Base-by-base conservation (phyloP, 805 yeast genomes). In the Pichia exigua region DNA sequence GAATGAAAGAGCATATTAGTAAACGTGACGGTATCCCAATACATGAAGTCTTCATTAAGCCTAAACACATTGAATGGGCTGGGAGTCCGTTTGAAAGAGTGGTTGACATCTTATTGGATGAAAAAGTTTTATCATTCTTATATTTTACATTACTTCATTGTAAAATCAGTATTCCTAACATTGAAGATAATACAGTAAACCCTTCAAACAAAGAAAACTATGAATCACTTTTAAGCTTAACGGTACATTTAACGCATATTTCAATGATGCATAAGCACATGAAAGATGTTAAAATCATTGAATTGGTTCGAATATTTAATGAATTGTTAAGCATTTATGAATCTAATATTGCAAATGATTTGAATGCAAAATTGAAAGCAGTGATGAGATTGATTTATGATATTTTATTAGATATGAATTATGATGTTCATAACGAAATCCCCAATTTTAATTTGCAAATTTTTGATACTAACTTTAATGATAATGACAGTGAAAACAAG, bases 171-270 rank as follows among this genome's bases (percentile, higher is more conserved):
- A 27, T 50, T 10, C 20, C 39, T n/a, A 9, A 12, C 6, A 30
- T 26, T 11, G 45, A 43, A 5, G 49, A 28, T 17, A 44, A 28
- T 7, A 30, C 42, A 5, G 74, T 75, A 27, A 54, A 42, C 18
- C n/a, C 12, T 18, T 13, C 22, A 9, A 4, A 40, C 4, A 52
- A 46, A 24, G 50, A 45, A 22, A 43, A 46, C 11, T 41, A 50
- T 18, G 96, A 88, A 18, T 71, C 78, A 0, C 64, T 88, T 12
- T 59, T 87, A 22, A 81, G 78, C 26, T 72, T 83, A 1, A 63
- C 78, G 0, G 70, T 90, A 9, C 90, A 89, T 59, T 67, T 91
- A 49, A 71, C 87, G 28, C 94, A 89, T 60, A 71, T 85, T 38
- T 81, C 82, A 18, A 27, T 55, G 18, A 47, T 47, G 15, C 55